Percentiles rank a stretch among this genome's conserved stretches.
Conservation (phyloP, 257 asterid species). For the Apocynum venetum region DNA sequence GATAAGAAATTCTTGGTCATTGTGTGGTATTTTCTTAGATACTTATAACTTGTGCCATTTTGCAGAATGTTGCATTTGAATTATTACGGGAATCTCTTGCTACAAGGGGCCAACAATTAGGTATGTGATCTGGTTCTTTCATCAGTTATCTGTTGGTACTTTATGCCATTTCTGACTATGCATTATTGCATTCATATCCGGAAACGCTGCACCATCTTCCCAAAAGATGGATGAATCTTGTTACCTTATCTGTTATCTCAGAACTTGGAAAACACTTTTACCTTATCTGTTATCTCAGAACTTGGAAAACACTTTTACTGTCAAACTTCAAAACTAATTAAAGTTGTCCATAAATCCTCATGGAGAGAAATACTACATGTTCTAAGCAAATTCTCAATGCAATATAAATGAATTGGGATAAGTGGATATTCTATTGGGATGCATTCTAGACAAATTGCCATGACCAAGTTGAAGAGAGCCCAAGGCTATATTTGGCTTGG, state of each 20-base stretch:
- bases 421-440: neutral
- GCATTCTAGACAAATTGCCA: neutral
- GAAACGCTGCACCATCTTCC: neutral
- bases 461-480: neutral
- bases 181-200: neutral
- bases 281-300: neutral
- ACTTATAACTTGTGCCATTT: slow-evolving; percentile 19
- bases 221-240: neutral
- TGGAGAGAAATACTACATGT: neutral
- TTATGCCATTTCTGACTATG: neutral
- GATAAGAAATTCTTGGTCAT: neutral
- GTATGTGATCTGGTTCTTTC: slow-evolving; percentile 29
- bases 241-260: neutral
- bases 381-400: neutral
- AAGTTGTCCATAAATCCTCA: neutral
- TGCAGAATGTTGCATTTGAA: slow-evolving; percentile 90
- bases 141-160: neutral
- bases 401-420: neutral
- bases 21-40: slow-evolving; percentile 4
- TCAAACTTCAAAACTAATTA: neutral
- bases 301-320: neutral
- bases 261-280: neutral
- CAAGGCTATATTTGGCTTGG: too few species aligned
- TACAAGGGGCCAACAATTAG: slow-evolving; percentile 36
- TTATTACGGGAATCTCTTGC: slow-evolving; percentile 62